phyloP scores from a whole-genome alignment of 257 asterid genomes.

The Hygrophila difformis region DNA sequence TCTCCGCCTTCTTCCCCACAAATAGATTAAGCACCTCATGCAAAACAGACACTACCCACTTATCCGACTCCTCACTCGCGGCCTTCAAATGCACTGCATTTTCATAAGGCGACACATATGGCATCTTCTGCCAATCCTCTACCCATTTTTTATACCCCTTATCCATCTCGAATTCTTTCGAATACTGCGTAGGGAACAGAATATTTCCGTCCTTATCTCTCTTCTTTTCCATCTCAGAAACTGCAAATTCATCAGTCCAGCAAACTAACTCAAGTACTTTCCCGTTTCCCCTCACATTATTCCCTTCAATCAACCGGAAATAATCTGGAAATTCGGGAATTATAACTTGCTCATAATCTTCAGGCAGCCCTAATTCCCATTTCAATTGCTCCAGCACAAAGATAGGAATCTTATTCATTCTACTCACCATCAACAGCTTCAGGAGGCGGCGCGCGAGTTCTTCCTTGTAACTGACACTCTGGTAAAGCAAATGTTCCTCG shows the following conservation, averaged over 20 bases:
- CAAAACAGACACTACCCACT: conserved; percentile 66
- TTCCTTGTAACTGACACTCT: conserved; percentile 50
- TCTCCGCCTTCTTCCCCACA: conserved; percentile 75
- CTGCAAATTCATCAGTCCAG: conserved; percentile 75
- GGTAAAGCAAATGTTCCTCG: conserved; percentile 51
- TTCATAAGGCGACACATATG: conserved; percentile 68
- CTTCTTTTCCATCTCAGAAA: conserved; percentile 47
- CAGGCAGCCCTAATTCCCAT: conserved; percentile 88
- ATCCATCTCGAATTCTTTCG: conserved; percentile 74
- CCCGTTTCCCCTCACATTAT: conserved; percentile 16
- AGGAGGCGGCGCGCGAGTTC: conserved; percentile 56
- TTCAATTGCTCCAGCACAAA: conserved; percentile 41
- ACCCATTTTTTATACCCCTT: conserved; percentile 79
- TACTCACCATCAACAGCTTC: conserved; percentile 78
- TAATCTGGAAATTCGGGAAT: conserved; percentile 91
- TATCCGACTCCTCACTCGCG: conserved; percentile 64
- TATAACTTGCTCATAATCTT: conserved; percentile 31
- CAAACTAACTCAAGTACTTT: conserved; percentile 68
- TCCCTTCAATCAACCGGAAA: conserved; percentile 41
- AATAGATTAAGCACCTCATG: conserved; percentile 76
- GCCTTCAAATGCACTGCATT: conserved; percentile 46
- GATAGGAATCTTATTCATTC: conserved; percentile 51
- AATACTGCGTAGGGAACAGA: conserved; percentile 37
- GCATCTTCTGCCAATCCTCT: conserved; percentile 87
- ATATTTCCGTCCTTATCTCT: conserved; percentile 22